These are phyloP conservation scores for Serendipita sp. DNA, from an alignment of 768 basidiomycete genomes.

Conservation along the genomic window DNA sequence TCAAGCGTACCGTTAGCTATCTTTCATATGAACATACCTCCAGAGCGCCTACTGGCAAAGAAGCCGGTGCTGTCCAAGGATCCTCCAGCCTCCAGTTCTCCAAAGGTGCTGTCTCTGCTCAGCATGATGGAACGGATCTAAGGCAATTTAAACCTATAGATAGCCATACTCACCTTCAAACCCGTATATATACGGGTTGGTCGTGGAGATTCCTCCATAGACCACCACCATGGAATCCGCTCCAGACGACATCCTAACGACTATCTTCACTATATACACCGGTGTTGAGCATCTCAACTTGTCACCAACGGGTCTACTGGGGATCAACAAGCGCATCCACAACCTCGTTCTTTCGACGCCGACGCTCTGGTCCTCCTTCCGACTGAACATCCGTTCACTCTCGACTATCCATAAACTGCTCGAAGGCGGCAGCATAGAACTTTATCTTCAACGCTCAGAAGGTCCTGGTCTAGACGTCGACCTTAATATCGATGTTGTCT, in stretches of 20 bases:
- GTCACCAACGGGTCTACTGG: not conserved
- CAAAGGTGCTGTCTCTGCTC: not conserved
- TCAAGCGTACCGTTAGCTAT: too few relatives aligned
- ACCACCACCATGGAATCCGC: not conserved
- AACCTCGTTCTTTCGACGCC: not conserved
- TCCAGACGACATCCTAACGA: not conserved
- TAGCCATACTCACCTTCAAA: not conserved
- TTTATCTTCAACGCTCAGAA: not conserved
- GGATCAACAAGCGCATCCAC: not conserved
- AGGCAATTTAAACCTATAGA: not conserved
- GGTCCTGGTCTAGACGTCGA: not conserved
- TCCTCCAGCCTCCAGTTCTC: not conserved
- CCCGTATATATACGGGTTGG: not conserved
- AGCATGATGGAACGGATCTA: not conserved
- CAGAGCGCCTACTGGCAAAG: not conserved
- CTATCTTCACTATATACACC: not conserved
- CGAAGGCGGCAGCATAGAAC: not conserved
- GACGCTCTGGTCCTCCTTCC: not conserved
- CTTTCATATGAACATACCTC: not conserved
- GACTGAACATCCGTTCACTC: not conserved
- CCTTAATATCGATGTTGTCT: not conserved
- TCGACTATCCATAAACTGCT: not conserved
- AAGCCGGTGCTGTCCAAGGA: not conserved
- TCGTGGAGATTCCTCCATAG: not conserved
- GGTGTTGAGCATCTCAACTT: not conserved